A percentile compares a stretch with the other conserved stretches of the same genome.
Conservation (phyloP, 2,329 filamentous ascomycete genomes). For the Parascedosporium putredinis region DNA sequence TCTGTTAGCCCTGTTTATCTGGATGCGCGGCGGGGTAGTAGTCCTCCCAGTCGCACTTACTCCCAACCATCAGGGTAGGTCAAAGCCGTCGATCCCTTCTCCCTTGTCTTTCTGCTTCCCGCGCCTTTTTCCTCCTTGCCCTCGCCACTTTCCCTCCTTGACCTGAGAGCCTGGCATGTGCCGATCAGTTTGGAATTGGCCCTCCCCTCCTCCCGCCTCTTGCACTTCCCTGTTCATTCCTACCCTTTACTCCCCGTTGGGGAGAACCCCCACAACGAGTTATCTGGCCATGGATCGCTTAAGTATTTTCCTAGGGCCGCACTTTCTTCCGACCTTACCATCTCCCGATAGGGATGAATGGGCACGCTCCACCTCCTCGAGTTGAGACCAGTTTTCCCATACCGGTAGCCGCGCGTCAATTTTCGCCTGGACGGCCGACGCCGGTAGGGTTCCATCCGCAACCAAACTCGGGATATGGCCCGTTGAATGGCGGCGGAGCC, state of each 20-base stretch:
- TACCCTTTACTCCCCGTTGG: neutral
- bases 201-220: neutral
- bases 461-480: conserved; percentile 1
- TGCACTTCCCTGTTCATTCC: neutral
- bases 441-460: conserved; percentile 1
- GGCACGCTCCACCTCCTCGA: conserved; percentile 4
- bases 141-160: too few species aligned
- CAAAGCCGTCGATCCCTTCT: neutral
- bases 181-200: neutral
- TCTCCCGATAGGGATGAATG: conserved; percentile 6
- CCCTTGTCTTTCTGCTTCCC: neutral
- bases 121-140: neutral
- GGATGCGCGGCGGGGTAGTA: conserved; percentile 6
- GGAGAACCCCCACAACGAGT: too few species aligned
- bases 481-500: conserved; percentile 1
- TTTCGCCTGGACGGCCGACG: neutral
- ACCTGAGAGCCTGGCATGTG: too few species aligned
- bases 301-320: neutral
- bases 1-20: conserved; percentile 5
- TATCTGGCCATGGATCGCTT: neutral
- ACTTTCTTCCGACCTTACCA: neutral
- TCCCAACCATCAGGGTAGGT: conserved; percentile 8
- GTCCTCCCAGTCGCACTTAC: conserved; percentile 3
- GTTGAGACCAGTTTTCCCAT: conserved; percentile 6
- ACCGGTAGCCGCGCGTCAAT: neutral